A percentile compares a stretch with the other conserved stretches of the same genome.
These are phyloP conservation scores for Lachnum nothofagi DNA, from an alignment of 2,329 filamentous ascomycete species.

Conservation along the genomic window DNA sequence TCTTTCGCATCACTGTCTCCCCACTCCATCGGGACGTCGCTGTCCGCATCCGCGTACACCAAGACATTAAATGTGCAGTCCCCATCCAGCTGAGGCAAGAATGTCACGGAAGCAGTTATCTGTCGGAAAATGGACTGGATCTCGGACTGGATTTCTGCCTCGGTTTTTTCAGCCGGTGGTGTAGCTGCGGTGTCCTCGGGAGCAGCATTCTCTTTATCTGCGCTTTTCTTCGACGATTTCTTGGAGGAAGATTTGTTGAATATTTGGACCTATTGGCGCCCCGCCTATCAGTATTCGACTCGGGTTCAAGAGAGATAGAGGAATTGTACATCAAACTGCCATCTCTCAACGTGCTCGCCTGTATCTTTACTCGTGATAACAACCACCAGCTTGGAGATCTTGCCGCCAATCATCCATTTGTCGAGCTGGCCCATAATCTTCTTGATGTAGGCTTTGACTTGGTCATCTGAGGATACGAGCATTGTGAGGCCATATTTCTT, in stretches of 20 bases:
- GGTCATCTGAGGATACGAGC: constrained; percentile 85
- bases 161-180: constrained; percentile 67
- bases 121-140: constrained; percentile 97
- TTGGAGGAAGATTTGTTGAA: constrained; percentile 43
- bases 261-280: constrained; percentile 46
- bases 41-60: constrained; percentile 94
- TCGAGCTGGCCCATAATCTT: constrained; percentile 98
- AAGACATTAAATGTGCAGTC: constrained; percentile 98
- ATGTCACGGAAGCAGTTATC: constrained; percentile 95
- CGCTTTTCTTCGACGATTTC: constrained; percentile 45
- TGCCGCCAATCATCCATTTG: constrained; percentile 95
- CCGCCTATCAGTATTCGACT: neutral
- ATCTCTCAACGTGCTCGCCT: constrained; percentile 90
- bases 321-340: constrained; percentile 82
- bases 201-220: constrained; percentile 66
- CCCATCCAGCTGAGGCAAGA: constrained; percentile 85
- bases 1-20: constrained; percentile 97
- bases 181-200: constrained; percentile 41
- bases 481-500: constrained; percentile 97
- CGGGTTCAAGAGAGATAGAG: neutral
- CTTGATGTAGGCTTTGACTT: constrained; percentile 98
- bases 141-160: constrained; percentile 88
- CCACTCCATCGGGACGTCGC: constrained; percentile 96
- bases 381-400: constrained; percentile 94
- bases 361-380: constrained; percentile 97